These are phyloP conservation scores for Ophiocordyceps camponoti-rufipedis DNA, from an alignment of 2,329 filamentous ascomycete genomes.

Conservation along the genomic window DNA sequence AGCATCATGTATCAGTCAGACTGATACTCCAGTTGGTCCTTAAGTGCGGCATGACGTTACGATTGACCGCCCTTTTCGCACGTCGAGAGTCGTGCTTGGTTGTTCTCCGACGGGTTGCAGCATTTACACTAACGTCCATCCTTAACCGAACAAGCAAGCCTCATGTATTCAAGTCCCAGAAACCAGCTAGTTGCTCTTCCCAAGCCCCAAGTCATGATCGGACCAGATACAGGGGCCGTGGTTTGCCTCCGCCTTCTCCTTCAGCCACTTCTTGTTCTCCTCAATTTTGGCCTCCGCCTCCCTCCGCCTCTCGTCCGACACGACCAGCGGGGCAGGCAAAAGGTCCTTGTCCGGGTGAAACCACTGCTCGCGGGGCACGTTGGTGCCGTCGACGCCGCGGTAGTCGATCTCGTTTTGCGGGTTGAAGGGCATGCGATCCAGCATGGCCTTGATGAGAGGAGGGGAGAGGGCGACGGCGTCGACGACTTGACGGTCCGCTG, in stretches of 20 bases:
- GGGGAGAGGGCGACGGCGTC: conserved; percentile 3
- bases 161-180: neutral
- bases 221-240: neutral
- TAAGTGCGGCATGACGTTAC: too few relatives aligned
- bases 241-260: neutral
- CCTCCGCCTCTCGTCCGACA: neutral
- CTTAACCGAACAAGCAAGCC: neutral
- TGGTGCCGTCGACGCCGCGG: conserved; percentile 4
- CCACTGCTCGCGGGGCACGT: conserved; percentile 2
- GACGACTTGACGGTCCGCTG: conserved; percentile 5
- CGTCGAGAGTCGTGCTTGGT: neutral
- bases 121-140: neutral
- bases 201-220: neutral
- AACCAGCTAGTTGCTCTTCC: too few relatives aligned
- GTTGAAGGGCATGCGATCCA: conserved; percentile 4
- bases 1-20: too few relatives aligned
- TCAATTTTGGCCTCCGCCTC: neutral
- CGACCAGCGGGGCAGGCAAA: conserved; percentile 1
- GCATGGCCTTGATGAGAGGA: conserved; percentile 3
- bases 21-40: too few relatives aligned
- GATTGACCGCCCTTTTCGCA: too few relatives aligned
- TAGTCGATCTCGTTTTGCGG: conserved; percentile 1
- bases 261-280: neutral
- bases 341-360: conserved; percentile 1
- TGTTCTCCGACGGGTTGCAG: neutral